Evolutionary conservation across 108 stramenopile species (phyloP).

Genomic region (Nitzschia palea): DNA sequence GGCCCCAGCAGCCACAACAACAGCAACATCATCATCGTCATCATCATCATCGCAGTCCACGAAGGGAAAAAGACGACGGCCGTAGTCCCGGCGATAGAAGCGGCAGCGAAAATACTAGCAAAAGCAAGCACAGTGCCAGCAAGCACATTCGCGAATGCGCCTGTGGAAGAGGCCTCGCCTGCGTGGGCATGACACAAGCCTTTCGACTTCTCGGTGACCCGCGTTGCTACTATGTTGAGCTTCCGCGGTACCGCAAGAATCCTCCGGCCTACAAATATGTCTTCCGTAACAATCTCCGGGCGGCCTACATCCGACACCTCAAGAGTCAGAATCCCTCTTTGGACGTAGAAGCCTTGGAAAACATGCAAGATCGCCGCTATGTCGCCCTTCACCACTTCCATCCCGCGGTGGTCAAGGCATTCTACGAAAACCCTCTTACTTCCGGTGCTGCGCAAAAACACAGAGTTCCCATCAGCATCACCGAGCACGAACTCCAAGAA

Average conservation of each 20-base stretch:
- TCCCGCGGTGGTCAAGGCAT: constrained; percentile 37
- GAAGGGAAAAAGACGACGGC: neutral
- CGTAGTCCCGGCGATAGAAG: neutral
- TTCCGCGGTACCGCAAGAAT: constrained; percentile 27
- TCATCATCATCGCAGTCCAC: neutral
- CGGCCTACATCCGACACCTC: constrained; percentile 38
- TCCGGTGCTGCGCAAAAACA: constrained; percentile 17
- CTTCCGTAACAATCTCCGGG: constrained; percentile 35
- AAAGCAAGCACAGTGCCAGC: neutral
- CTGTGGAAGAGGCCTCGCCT: constrained; percentile 37
- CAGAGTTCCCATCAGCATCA: constrained; percentile 42
- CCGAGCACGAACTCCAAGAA: constrained; percentile 26
- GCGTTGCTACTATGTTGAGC: constrained; percentile 28
- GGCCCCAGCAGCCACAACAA: neutral
- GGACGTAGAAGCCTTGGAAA: neutral
- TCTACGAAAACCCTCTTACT: constrained; percentile 31
- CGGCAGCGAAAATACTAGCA: neutral
- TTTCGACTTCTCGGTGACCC: constrained; percentile 42
- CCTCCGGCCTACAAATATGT: constrained; percentile 30
- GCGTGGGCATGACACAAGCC: constrained; percentile 40
- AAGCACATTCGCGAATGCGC: constrained; percentile 23
- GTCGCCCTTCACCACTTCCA: constrained; percentile 51
- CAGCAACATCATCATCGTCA: neutral
- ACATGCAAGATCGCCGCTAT: constrained; percentile 22
- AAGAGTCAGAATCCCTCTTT: constrained; percentile 5